A percentile compares a stretch with the other conserved stretches of the same genome.
phyloP scores from a whole-genome alignment of 768 basidiomycete species.

The Strobilomyces dryophilus region DNA sequence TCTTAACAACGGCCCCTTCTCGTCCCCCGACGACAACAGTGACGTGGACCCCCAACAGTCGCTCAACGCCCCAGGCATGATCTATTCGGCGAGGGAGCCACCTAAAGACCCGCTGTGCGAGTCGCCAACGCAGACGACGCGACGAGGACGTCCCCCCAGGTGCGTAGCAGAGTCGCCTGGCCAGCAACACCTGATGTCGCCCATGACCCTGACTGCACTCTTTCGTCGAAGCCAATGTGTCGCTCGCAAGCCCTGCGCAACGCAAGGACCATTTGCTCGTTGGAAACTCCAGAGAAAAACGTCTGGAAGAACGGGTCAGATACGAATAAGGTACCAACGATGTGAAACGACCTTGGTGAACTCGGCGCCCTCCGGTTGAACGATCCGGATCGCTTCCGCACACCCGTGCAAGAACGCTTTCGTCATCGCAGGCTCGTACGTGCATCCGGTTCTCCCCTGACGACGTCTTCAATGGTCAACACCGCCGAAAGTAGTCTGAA shows the following conservation, averaged over 20 bases:
- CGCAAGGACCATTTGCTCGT: constrained; percentile 65
- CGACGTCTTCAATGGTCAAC: background rate
- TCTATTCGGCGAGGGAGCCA: too few relatives aligned
- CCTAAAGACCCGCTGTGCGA: too few relatives aligned
- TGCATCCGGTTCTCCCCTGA: constrained; percentile 80
- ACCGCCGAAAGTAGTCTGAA: background rate
- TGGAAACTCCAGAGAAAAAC: constrained; percentile 78
- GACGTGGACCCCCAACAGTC: too few relatives aligned
- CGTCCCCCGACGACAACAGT: too few relatives aligned
- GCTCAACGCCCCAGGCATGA: too few relatives aligned
- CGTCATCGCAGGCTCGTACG: constrained; percentile 98
- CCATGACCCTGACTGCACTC: constrained; percentile 87
- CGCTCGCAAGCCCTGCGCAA: constrained; percentile 81
- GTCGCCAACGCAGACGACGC: too few relatives aligned
- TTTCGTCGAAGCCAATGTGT: constrained; percentile 80
- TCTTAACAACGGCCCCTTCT: too few relatives aligned
- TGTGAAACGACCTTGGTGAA: constrained; percentile 64
- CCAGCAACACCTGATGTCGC: too few relatives aligned
- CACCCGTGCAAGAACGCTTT: constrained; percentile 93
- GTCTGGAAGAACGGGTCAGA: constrained; percentile 41
- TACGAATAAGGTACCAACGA: background rate
- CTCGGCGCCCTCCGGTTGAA: constrained; percentile 80
- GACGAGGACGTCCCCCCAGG: too few relatives aligned
- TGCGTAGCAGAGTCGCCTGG: too few relatives aligned
- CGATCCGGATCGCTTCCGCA: constrained; percentile 90